phyloP scores from a whole-genome alignment of 148 eudicot species.

The Tetragonia tetragonoides region DNA sequence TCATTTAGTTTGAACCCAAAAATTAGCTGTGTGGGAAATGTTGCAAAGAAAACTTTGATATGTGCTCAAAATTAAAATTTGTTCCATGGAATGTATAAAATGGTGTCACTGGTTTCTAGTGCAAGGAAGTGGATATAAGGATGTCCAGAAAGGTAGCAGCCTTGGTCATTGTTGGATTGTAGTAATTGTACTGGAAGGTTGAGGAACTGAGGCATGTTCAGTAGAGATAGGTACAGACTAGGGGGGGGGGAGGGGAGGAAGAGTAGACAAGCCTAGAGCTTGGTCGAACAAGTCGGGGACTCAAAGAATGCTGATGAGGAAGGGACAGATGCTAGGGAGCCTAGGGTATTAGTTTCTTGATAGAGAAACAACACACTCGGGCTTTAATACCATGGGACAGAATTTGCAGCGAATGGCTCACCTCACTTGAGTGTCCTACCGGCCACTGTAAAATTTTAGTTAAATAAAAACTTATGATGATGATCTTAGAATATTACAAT shows the following conservation, averaged over 20 bases:
- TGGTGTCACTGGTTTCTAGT: neutral
- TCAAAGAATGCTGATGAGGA: neutral
- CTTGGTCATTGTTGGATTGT: neutral
- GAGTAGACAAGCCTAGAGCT: neutral
- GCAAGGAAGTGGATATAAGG: neutral
- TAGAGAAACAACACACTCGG: neutral
- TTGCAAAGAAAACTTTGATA: no score
- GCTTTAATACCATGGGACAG: no score
- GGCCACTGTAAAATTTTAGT: no score
- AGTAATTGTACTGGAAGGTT: neutral
- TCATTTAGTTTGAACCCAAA: neutral
- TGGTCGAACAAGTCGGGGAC: neutral
- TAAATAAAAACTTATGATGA: no score
- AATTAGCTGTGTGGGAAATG: no score
- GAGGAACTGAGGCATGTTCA: neutral
- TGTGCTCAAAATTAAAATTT: no score
- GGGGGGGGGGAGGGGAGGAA: neutral
- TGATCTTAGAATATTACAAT: no score
- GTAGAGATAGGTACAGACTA: neutral
- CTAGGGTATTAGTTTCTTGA: neutral
- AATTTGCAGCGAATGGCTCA: no score
- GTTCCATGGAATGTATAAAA: neutral
- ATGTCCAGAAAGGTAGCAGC: neutral
- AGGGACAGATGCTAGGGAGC: neutral
- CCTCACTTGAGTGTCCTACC: no score